Percentiles rank a stretch among this genome's conserved stretches.
Evolutionary conservation across 305 asterid genomes (phyloP).

Genomic region (Fraxinus baroniana): DNA sequence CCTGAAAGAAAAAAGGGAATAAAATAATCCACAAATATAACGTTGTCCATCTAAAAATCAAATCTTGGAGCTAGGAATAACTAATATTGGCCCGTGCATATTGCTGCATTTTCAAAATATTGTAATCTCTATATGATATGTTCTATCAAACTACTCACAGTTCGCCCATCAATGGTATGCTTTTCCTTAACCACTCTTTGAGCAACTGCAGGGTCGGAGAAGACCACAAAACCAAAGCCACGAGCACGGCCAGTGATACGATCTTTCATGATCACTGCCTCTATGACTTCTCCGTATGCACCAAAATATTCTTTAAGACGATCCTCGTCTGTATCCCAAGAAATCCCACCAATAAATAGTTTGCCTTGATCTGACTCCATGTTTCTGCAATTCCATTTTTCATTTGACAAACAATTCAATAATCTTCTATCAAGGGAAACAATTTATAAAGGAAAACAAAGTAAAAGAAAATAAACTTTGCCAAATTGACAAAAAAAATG

Average conservation of each 20-base stretch:
- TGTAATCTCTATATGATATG: background rate
- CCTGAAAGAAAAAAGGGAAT: conserved; percentile 30
- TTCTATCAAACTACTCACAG: conserved; percentile 34
- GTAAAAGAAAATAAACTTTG: background rate
- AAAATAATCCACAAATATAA: background rate
- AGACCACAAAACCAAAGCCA: conserved; percentile 62
- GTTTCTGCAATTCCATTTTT: conserved; percentile 28
- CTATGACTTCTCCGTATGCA: conserved; percentile 48
- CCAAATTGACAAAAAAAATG: conserved; percentile 1
- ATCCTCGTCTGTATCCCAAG: conserved; percentile 54
- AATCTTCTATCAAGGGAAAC: conserved; percentile 12
- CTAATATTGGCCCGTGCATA: background rate
- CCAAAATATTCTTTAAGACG: conserved; percentile 52
- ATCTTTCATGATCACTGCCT: conserved; percentile 53
- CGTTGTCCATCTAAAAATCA: background rate
- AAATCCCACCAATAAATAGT: conserved; percentile 59
- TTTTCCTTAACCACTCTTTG: conserved; percentile 50
- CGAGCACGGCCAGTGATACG: conserved; percentile 51
- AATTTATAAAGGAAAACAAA: background rate
- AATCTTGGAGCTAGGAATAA: background rate
- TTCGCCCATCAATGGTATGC: conserved; percentile 54
- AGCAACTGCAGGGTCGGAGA: conserved; percentile 46
- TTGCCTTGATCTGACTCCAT: conserved; percentile 53
- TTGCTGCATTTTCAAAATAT: background rate
- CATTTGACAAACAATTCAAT: background rate